Evolutionary conservation across 176 grass and related monocot genomes (phyloP).

Genomic region (Paspalum vaginatum): DNA sequence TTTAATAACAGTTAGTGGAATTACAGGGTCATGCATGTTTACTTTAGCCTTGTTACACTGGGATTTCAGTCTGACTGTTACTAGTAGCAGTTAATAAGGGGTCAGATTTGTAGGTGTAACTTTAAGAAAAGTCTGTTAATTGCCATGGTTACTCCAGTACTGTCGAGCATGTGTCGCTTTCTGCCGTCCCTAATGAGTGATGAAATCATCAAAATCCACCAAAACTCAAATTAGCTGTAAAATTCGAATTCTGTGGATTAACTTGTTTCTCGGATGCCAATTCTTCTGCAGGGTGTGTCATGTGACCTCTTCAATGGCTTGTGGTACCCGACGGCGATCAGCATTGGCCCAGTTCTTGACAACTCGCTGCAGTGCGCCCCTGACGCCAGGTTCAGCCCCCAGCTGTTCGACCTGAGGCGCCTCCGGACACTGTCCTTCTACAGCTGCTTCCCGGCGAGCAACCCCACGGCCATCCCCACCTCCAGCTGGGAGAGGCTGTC

Average conservation of each 20-base stretch:
- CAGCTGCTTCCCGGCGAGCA: constrained; percentile 64
- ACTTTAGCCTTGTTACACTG: background rate
- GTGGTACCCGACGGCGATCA: constrained; percentile 79
- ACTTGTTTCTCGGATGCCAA: constrained; percentile 27
- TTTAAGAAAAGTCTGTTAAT: background rate
- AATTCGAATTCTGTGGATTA: constrained; percentile 18
- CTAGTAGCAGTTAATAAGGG: background rate
- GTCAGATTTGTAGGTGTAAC: background rate
- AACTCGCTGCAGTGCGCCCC: constrained; percentile 75
- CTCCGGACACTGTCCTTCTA: constrained; percentile 78
- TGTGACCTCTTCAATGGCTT: constrained; percentile 85
- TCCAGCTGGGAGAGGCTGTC: constrained; percentile 67
- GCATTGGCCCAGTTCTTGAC: constrained; percentile 85
- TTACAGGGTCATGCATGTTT: background rate
- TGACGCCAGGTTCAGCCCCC: constrained; percentile 58
- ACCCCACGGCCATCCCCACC: constrained; percentile 46
- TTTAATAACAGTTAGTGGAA: background rate
- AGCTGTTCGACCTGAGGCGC: constrained; percentile 75
- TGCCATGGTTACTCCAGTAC: background rate
- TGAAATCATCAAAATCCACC: too few species aligned
- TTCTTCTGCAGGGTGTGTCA: constrained; percentile 78
- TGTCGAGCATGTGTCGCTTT: constrained; percentile 26
- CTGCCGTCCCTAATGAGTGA: background rate
- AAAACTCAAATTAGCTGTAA: background rate
- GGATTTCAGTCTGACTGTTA: background rate